Conservation (phyloP, 2,329 filamentous ascomycete genomes). For the Penicillium oxalicum region DNA sequence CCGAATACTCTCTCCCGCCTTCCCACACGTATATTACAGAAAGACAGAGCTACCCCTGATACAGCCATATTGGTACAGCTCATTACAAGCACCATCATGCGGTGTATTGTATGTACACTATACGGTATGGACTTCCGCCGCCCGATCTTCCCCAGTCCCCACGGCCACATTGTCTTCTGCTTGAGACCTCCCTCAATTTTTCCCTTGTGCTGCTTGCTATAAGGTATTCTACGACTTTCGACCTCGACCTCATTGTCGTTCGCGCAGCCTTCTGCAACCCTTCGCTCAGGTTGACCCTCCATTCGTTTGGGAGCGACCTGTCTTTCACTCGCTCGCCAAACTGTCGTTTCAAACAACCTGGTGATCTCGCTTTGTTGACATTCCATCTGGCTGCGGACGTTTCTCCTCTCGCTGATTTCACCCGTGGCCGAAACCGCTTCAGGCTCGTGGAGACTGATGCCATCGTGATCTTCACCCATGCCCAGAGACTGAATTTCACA, state of each 20-base stretch:
- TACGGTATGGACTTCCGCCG: too few species aligned
- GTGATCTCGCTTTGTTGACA: conserved; percentile 9
- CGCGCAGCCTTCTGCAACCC: background rate
- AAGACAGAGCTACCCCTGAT: too few species aligned
- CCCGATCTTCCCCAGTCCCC: conserved; percentile 1
- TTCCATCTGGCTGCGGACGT: background rate
- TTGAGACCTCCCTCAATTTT: conserved; percentile 5
- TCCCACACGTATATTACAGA: too few species aligned
- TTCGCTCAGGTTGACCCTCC: background rate
- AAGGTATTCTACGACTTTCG: background rate
- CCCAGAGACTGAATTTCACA: conserved; percentile 4
- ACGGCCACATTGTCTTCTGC: conserved; percentile 3
- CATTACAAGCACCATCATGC: too few species aligned
- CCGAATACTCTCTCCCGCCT: too few species aligned
- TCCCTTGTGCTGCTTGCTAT: background rate
- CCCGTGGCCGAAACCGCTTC: conserved; percentile 1
- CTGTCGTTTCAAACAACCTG: conserved; percentile 9
- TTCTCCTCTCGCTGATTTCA: background rate
- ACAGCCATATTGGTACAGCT: too few species aligned
- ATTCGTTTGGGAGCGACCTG: background rate
- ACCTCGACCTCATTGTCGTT: background rate
- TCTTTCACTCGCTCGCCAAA: conserved; percentile 16
- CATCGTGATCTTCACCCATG: background rate
- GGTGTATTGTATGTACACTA: too few species aligned
- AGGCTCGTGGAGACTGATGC: background rate